Evolutionary conservation across 2,329 filamentous ascomycete genomes (phyloP).

Genomic region (Arthrobotrys musiformis): DNA sequence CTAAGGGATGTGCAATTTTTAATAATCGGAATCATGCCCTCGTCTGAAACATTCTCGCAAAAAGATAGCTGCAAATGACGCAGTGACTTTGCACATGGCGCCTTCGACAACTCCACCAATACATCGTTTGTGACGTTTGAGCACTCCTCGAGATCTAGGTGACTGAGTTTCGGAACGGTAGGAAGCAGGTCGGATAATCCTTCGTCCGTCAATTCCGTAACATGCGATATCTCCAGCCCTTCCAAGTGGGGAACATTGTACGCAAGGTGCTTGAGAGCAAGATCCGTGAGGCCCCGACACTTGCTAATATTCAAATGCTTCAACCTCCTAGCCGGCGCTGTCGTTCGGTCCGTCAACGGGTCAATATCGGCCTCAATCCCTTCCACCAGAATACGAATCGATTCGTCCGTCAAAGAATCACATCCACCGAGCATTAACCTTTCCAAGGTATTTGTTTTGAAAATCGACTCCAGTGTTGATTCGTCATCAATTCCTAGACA

Average conservation of each 20-base stretch:
- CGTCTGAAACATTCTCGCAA: conserved; percentile 85
- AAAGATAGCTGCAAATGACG: conserved; percentile 88
- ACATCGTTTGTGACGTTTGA: conserved; percentile 78
- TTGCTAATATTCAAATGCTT: conserved; percentile 87
- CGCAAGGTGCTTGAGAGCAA: conserved; percentile 76
- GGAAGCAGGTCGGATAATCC: conserved; percentile 78
- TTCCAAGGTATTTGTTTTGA: conserved; percentile 82
- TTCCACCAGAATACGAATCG: conserved; percentile 78
- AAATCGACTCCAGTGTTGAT: conserved; percentile 78
- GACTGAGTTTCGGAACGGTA: conserved; percentile 79
- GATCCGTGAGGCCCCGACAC: conserved; percentile 78
- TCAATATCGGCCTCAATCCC: conserved; percentile 82
- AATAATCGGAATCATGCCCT: conserved; percentile 83
- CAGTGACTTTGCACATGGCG: conserved; percentile 77
- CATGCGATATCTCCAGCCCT: conserved; percentile 83
- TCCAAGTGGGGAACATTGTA: conserved; percentile 81
- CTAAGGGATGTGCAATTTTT: conserved; percentile 76
- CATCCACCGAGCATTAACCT: conserved; percentile 84
- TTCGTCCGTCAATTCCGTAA: conserved; percentile 77
- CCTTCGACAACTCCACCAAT: conserved; percentile 78
- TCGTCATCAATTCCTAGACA: conserved; percentile 80
- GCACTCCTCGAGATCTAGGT: conserved; percentile 90
- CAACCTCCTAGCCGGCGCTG: conserved; percentile 80
- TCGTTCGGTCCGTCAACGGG: conserved; percentile 77
- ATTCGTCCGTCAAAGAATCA: conserved; percentile 78